Evolutionary conservation across 768 basidiomycete species (phyloP), one percentile per base, ranked within the genome.

Genomic region (Gymnopilus dilepis): DNA sequence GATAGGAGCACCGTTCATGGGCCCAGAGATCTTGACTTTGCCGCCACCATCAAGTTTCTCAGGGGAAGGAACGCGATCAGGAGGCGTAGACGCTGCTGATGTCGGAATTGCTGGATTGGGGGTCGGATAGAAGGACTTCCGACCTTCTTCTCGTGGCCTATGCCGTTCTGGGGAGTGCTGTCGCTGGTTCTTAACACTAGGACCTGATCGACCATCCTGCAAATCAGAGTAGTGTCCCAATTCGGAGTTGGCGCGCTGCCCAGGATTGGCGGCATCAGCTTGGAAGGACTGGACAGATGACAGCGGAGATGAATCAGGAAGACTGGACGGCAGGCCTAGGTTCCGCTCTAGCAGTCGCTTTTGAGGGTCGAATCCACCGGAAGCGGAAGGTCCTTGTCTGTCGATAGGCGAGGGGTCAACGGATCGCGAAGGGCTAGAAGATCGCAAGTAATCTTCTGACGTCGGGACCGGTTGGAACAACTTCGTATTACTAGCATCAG

Each of bases 1-100:
- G 37, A 97, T 91, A 42, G 90, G 92, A 13, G 86, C 85, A 7
- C 93, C 94, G 60, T 89, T 89, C 72, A 95, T 80, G 33, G 95
- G 96, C 1, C 87, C 92, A 17, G 94, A 96, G 52, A 98, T 97
- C 76, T 95, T 95, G 51, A 88, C 86, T 72, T 89, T 91, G 26
- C 82, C 80, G 50, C 81, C 81, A 26, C 72, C 70, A 59, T 90
- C 88, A 6, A 76, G 77, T 65, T 82, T 85, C 64, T 82, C 84
- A 47, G 84, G 84, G 21, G 82, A 82, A 30, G 82, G 75, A 3
- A 75, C 74, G 47, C 86, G 78, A 58, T 90, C 87, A 30, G 82
- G 78, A 21, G 81, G 72, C 12, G 78, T 65, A 70, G 77, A 65
- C 15, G 73, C 64, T 50, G 70, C 73, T 53, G 88, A 78, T 3